Base-by-base conservation (phyloP, 148 eudicot species). In the Spergularia bocconei region DNA sequence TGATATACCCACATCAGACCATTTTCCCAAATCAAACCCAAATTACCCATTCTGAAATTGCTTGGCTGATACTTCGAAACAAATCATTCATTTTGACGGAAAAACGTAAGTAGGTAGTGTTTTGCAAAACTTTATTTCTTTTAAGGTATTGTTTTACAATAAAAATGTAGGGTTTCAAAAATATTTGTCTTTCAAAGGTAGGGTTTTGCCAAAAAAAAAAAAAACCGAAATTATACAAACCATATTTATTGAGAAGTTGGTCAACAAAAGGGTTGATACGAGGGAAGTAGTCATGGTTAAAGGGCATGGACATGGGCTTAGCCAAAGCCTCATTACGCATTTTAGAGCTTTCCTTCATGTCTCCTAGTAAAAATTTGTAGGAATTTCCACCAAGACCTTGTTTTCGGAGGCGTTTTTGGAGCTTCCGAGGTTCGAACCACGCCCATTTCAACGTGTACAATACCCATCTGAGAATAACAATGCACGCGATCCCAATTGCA, bases 311-410 rank as follows among this genome's bases (percentile, higher is more conserved):
- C 13, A 74, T 60, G 9, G 82, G 82, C 0, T 53, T 70, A 0
- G 39, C 15, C 17, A 63, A 17, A 1, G 75, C 78, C 63, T 69
- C 15, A 36, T 16, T 41, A 13, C 74, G 70, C 23, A 79, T 21
- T 7, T 0, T 16, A 9, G 75, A 53, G 20, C 21, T 29, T 23
- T 79, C 79, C 16, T 41, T 60, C 48, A 70, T 41, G 39, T 79
- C 79, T 41, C 82, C 82, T 19, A 52, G 20, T 17, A 79, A 56
- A 41, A 74, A 69, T n/a, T 38, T 62, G 39, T 79, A 75, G 12
- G 82, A 69, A 20, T 74, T 79, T 3, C 82, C 79, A 2, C 38
- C 4, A 5, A 79, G 66, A 17, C 82, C 78, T 70, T 75, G 82
- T 62, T 74, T 16, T 29, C 67, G 14, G n/a, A 75, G 75, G 33